Evolutionary conservation across 1,139 yeast species (phyloP), one percentile per base, ranked within the genome.

Genomic region (Saccharomyces hybrid): DNA sequence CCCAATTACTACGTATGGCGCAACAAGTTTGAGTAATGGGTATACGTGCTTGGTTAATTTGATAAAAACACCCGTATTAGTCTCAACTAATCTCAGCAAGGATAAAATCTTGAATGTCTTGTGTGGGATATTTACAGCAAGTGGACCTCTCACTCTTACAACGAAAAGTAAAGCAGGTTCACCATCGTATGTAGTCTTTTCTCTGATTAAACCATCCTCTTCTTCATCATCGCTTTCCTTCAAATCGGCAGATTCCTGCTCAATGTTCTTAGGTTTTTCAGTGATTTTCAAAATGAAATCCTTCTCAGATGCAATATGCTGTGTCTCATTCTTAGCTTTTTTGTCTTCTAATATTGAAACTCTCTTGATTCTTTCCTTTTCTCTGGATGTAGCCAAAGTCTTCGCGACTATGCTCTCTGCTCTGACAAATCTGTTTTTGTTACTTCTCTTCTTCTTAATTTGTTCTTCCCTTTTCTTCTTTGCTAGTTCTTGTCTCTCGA

Each of bases 1-100:
- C 46, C 95, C 95, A 59, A 83, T 76, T 50, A 84, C 85, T 48
- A 85, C 77, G 66, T 85, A 86, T 51, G 93, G 93, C 20, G 87
- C 78, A 52, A 85, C 77, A 57, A 86, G 72, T 65, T 81, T 84
- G 65, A 86, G 73, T 56, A 85, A 74, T 46, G 86, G 84, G 64
- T 74, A 76, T 46, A 84, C 77, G 42, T 79, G 71, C 13, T 76
- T 71, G 47, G 83, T 84, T 55, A 80, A 73, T 67, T 82, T 84
- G 61, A 85, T 76, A 66, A 86, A 86, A 5, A 85, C 88, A 62
- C 89, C 95, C 44, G 84, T 80, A 70, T 86, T 82, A 41, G 76
- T 68, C 51, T 78, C 79, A 27, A 72, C 74, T 62, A 86, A 76
- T 70, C 88, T 80, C 62, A 86, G 76, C 16, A 84, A 73, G 20